phyloP scores from a whole-genome alignment of 352 stramenopile genomes.

The Globisporangium nagaii region DNA sequence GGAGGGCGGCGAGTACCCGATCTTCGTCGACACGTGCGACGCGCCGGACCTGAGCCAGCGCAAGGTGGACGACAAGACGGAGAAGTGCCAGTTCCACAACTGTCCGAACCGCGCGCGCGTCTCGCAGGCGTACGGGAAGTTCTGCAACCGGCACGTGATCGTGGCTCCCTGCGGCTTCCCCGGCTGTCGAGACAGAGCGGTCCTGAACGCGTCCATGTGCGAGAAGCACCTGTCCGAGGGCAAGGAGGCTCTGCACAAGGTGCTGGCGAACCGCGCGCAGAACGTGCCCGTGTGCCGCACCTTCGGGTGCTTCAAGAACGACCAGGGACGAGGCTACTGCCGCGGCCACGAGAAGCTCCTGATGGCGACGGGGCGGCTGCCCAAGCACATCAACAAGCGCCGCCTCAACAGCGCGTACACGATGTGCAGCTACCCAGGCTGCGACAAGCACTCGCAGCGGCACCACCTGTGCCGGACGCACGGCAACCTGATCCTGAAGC shows the following conservation, averaged over 20 bases:
- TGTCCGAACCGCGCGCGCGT: slow-evolving; percentile 78
- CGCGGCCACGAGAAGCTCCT: slow-evolving; percentile 82
- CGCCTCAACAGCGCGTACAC: slow-evolving; percentile 85
- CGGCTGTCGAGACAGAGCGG: slow-evolving; percentile 73
- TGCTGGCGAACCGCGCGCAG: slow-evolving; percentile 55
- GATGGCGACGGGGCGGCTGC: slow-evolving; percentile 73
- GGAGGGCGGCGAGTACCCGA: slow-evolving; percentile 30
- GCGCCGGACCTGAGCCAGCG: slow-evolving; percentile 44
- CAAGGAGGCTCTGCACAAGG: slow-evolving; percentile 65
- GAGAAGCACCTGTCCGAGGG: slow-evolving; percentile 59
- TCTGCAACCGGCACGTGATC: slow-evolving; percentile 86
- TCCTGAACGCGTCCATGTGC: slow-evolving; percentile 60
- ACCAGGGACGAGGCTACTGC: slow-evolving; percentile 81
- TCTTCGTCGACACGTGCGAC: slow-evolving; percentile 31
- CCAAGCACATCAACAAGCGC: slow-evolving; percentile 78
- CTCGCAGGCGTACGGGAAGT: slow-evolving; percentile 70
- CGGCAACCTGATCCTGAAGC: slow-evolving; percentile 70
- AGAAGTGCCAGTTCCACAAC: slow-evolving; percentile 69
- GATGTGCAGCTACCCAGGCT: slow-evolving; percentile 84
- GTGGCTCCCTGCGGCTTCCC: slow-evolving; percentile 81
- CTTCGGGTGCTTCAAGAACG: slow-evolving; percentile 84
- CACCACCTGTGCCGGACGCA: slow-evolving; percentile 84
- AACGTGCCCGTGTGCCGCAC: slow-evolving; percentile 76
- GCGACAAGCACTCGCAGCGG: slow-evolving; percentile 80
- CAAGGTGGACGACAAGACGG: slow-evolving; percentile 59